Evolutionary conservation across 1,284 basidiomycete genomes (phyloP).

Genomic region (Ustilago crameri): DNA sequence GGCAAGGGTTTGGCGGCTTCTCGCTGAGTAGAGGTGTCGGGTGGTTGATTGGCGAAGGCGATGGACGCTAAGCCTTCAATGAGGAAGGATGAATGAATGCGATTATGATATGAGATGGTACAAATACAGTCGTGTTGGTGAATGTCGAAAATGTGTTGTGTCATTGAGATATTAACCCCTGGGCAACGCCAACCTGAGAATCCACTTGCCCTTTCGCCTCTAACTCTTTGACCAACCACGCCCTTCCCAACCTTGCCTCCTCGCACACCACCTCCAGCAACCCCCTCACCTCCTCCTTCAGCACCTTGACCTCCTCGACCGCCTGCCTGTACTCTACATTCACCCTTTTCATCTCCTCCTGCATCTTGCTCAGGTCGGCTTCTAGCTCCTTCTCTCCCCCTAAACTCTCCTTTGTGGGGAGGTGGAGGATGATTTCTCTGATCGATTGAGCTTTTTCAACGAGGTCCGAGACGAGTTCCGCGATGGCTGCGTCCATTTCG

Average conservation of each 20-base stretch:
- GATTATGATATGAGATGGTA: not conserved
- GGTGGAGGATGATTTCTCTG: slow-evolving; percentile 33
- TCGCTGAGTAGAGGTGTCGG: slow-evolving; percentile 39
- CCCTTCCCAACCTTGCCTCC: slow-evolving; percentile 4
- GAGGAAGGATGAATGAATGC: no score
- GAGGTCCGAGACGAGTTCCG: slow-evolving; percentile 51
- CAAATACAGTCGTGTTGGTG: slow-evolving; percentile 4
- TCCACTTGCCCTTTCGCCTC: not conserved
- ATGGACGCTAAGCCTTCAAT: slow-evolving; percentile 6
- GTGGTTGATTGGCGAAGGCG: slow-evolving; percentile 48
- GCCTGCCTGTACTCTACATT: slow-evolving; percentile 42
- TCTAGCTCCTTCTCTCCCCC: slow-evolving; percentile 20
- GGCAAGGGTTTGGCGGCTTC: slow-evolving; percentile 27
- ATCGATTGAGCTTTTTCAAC: slow-evolving; percentile 46
- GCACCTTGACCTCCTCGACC: slow-evolving; percentile 18
- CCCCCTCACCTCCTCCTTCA: slow-evolving; percentile 22
- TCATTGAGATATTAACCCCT: not conserved
- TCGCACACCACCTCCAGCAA: slow-evolving; percentile 11
- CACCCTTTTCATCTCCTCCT: slow-evolving; percentile 16
- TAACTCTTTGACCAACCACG: slow-evolving; percentile 21
- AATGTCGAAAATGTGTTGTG: not conserved
- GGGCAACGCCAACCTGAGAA: no score
- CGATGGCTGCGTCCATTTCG: slow-evolving; percentile 34
- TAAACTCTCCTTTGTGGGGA: slow-evolving; percentile 17
- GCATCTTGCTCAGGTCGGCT: slow-evolving; percentile 8